phyloP scores from a whole-genome alignment of 2,329 filamentous ascomycete species.

The Pseudocercospora cruenta region DNA sequence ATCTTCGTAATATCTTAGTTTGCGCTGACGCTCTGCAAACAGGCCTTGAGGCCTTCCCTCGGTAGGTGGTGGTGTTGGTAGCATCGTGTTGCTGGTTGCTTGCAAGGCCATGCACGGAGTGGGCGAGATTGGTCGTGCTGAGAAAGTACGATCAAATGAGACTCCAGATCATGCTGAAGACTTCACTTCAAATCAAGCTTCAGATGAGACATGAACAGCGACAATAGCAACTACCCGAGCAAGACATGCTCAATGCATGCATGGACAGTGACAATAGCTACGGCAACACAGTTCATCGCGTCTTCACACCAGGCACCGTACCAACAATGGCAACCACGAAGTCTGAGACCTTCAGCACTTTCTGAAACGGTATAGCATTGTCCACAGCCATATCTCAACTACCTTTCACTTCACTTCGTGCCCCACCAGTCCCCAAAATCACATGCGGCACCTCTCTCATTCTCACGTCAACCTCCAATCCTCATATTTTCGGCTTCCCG shows the following conservation, averaged over 20 bases:
- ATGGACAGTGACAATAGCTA: background rate
- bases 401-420: background rate
- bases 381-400: background rate
- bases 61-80: constrained; percentile 8
- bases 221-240: background rate
- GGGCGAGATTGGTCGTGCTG: background rate
- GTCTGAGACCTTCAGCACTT: background rate
- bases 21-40: constrained; percentile 3
- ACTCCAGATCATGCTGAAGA: background rate
- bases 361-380: background rate
- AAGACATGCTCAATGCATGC: background rate
- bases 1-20: constrained; percentile 31
- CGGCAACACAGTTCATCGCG: background rate
- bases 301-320: background rate
- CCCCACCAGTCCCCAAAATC: background rate
- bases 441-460: background rate
- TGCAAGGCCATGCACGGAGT: background rate
- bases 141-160: background rate
- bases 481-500: constrained; percentile 40
- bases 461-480: background rate
- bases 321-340: background rate
- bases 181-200: background rate
- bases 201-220: background rate
- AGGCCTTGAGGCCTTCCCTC: constrained; percentile 1
- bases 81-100: background rate